Base-by-base conservation (phyloP, 129 eudicot genomes). In the Centella asiatica region DNA sequence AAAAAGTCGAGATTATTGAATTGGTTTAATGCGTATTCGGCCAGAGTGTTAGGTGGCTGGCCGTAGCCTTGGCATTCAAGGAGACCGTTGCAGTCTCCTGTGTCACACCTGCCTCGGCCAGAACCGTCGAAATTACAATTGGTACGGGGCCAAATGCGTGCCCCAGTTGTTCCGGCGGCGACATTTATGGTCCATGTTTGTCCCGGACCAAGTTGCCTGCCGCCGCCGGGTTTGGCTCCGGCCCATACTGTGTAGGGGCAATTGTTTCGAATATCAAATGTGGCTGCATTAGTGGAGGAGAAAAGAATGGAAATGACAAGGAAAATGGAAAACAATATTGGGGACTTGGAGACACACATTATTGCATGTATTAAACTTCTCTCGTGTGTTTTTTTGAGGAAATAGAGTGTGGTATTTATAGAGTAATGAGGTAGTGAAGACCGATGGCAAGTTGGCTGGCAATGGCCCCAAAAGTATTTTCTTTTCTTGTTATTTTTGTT, bases 191-290 rank as follows among this genome's bases (percentile, higher is more conserved):
- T 17, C 92, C 84, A 84, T 0, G 61, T 2, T 31, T 74, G 74
- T 47, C 83, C 81, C 0, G 17, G 7, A 59, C 66, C 66, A 24
- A 80, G 77, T 18, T 17, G 84, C 7, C 62, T 18, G 23, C 87
- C 84, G 12, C 87, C 84, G 14, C 74, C 79, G 0, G 88, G 84
- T 0, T 54, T 56, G 12, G 95, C 88, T 6, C 77, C 94, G 6
- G 85, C 88, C 94, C 94, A 81, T 3, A 85, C 79, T 1, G 80
- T 73, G 78, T 24, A 82, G 5, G 69, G 67, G 54, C 88, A 85
- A 36, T 81, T 76, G 76, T 85, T 85, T 59, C 54, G 70, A 23
- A 85, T 53, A 24, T 23, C 8, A 20, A 81, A 66, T 23, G n/a
- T 20, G 20, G 76, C 73, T 6, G 87, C 84, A 44, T 53, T 39